Conservation (phyloP, 768 basidiomycete species). For the Naganishia kalamii region DNA sequence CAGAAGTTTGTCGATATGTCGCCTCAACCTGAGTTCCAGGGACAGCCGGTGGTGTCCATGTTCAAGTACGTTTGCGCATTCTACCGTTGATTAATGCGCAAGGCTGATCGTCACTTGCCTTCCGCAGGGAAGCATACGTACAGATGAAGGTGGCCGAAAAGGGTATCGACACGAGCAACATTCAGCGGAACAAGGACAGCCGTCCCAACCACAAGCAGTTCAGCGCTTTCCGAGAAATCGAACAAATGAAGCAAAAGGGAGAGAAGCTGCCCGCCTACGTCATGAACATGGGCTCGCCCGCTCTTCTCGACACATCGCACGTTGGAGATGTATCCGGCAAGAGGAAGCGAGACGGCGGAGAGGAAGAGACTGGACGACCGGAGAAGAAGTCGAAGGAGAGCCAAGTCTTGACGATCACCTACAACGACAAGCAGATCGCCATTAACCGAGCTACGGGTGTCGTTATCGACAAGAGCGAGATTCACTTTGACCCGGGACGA, state of each 20-base stretch:
- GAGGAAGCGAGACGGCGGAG: slow-evolving; percentile 26
- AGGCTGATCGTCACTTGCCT: background rate
- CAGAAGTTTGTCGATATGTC: slow-evolving; percentile 72
- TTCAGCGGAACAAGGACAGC: slow-evolving; percentile 22
- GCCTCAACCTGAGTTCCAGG: slow-evolving; percentile 63
- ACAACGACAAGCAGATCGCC: slow-evolving; percentile 40
- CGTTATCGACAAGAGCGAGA: slow-evolving; percentile 33
- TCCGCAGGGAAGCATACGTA: slow-evolving; percentile 68
- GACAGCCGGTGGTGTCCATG: slow-evolving; percentile 76
- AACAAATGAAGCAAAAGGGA: slow-evolving; percentile 33
- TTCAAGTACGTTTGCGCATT: slow-evolving; percentile 60
- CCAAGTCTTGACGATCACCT: slow-evolving; percentile 36
- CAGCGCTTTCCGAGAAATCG: slow-evolving; percentile 47
- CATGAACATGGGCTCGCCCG: background rate
- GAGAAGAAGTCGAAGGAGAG: slow-evolving; percentile 35
- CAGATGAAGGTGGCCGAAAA: slow-evolving; percentile 96
- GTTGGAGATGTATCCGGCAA: slow-evolving; percentile 10
- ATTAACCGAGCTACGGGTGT: slow-evolving; percentile 36
- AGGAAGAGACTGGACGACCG: slow-evolving; percentile 26
- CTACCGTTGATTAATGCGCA: background rate
- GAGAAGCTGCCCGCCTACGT: slow-evolving; percentile 12
- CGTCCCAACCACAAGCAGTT: slow-evolving; percentile 27
- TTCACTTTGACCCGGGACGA: slow-evolving; percentile 36
- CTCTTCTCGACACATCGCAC: background rate
- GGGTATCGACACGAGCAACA: slow-evolving; percentile 53